Base-by-base conservation (phyloP, 192 early-diverging fungal species). In the Mortierella claussenii region DNA sequence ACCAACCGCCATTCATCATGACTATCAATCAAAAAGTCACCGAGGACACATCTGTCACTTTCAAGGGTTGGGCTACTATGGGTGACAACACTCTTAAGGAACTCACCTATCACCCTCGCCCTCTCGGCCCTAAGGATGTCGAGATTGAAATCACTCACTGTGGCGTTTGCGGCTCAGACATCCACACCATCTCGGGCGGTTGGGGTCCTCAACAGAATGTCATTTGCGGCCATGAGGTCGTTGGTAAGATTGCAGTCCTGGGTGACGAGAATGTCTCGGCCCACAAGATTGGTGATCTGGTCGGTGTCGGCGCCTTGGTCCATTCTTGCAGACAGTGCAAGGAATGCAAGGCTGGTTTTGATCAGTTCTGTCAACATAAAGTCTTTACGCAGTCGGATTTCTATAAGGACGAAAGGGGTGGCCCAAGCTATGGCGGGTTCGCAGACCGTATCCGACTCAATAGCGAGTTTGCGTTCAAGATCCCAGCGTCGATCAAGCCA, bases 101-200 rank as follows among this genome's bases (percentile, higher is more conserved):
- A 27, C 86, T 82, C 69, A 65, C 75, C 2, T 90, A 90, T 74
- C 82, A 57, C 52, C 87, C 89, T 11, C 86, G 87, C 20, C 84
- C 87, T 1, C 60, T 90, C 1, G 87, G 87, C 9, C 67, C 68
- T 13, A 75, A 89, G 68, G 89, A 90, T 65, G 84, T 94, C 34
- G 88, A 90, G 69, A 92, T 95, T 52, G 79, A 92, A 78, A 89
- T 94, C 59, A 78, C 84, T 18, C 86, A 90, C 78, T 89, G 90
- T 62, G 91, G 92, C 40, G 88, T 94, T 54, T 95, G 93, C 66
- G 89, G 88, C 48, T 87, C 87, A 8, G 93, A 94, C 69, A 60
- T 93, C 47, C 90, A 94, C 82, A 89, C 84, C 34, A 79, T 86
- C 64, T 83, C 84, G 59, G 58, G 68, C 1, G 90, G 89, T 58